Conservation (phyloP, 2,329 filamentous ascomycete species). For the Dothiorella sarmentorum region DNA sequence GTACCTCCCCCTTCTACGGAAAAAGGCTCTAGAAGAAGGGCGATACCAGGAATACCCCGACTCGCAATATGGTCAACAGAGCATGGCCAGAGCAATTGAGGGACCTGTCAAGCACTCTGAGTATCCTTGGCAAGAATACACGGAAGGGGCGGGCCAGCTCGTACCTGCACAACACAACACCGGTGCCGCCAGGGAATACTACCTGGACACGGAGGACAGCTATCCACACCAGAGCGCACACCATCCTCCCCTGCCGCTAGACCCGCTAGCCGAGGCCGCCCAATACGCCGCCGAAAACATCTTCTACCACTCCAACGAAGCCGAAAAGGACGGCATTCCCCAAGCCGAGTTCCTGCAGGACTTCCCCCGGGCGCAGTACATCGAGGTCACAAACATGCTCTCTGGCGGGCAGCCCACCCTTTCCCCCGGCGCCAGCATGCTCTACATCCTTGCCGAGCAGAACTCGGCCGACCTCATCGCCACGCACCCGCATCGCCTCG, state of each 20-base stretch:
- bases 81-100: not conserved
- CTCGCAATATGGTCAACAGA: not conserved
- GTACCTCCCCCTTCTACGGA: not conserved
- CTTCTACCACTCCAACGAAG: constrained; percentile 1
- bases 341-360: not conserved
- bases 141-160: not conserved
- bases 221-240: not conserved
- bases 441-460: not conserved
- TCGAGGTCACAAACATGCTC: not conserved
- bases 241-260: not conserved
- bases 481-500: no score
- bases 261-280: not conserved
- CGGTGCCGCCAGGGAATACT: not conserved
- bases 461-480: not conserved
- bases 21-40: not conserved
- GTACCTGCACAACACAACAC: not conserved
- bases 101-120: not conserved
- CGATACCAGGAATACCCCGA: not conserved
- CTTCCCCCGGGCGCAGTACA: not conserved
- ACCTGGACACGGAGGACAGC: not conserved
- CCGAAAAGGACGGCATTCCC: not conserved
- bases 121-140: not conserved
- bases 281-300: not conserved
- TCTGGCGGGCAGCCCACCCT: not conserved
- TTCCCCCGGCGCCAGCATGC: not conserved